Percentiles rank a stretch among this genome's conserved stretches.
Conservation (phyloP, 2,329 filamentous ascomycete species). For the Cladophialophora psammophila region DNA sequence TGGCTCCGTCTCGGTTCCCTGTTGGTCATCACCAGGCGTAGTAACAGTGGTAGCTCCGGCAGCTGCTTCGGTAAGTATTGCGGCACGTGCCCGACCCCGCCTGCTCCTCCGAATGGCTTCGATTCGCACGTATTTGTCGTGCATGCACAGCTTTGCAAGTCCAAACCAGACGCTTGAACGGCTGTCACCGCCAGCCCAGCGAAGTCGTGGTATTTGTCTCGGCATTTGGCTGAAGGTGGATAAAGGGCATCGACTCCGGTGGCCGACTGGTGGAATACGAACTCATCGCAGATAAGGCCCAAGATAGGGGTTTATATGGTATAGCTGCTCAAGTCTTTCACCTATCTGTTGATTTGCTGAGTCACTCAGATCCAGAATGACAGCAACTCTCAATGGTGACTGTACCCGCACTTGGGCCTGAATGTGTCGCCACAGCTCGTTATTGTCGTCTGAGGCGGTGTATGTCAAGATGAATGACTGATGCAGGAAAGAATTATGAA, state of each 20-base stretch:
- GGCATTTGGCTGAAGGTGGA: slow-evolving; percentile 1
- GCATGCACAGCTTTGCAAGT: slow-evolving; percentile 26
- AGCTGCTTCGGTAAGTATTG: background rate
- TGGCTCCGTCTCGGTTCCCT: background rate
- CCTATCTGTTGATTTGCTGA: background rate
- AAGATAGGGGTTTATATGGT: background rate
- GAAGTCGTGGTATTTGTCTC: slow-evolving; percentile 12
- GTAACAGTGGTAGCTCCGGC: background rate
- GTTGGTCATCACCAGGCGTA: background rate
- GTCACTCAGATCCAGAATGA: background rate
- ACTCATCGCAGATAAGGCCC: background rate
- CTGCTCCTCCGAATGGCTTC: slow-evolving; percentile 24
- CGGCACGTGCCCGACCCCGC: background rate
- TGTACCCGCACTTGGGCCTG: background rate
- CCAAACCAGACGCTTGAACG: slow-evolving; percentile 27
- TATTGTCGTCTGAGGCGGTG: background rate
- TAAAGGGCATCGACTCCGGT: background rate
- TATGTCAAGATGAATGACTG: background rate
- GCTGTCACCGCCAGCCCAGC: slow-evolving; percentile 19
- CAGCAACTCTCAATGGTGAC: background rate
- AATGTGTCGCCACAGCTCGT: background rate
- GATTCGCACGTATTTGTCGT: slow-evolving; percentile 20
- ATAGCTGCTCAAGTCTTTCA: background rate
- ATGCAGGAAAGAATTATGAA: background rate
- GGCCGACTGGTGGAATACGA: background rate